Evolutionary conservation across 2,329 filamentous ascomycete genomes (phyloP).

Genomic region (Seiridium unicorne): DNA sequence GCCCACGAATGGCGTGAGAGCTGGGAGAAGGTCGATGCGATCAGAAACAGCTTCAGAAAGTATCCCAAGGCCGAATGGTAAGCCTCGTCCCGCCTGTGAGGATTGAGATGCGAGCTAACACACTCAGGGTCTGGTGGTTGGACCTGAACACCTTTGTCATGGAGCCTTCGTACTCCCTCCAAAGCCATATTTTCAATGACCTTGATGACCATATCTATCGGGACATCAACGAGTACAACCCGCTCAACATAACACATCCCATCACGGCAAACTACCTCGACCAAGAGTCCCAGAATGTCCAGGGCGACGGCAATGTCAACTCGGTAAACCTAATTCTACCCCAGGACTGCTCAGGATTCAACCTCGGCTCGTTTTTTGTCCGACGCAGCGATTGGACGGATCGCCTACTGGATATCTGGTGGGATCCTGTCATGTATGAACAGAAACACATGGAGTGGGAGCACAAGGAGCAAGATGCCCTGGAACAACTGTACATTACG

Average conservation of each 20-base stretch:
- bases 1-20: constrained; percentile 99
- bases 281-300: constrained; percentile 64
- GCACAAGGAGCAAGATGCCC: constrained; percentile 95
- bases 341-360: constrained; percentile 95
- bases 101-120: neutral
- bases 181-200: constrained; percentile 84
- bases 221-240: constrained; percentile 96
- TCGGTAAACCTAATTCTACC: constrained; percentile 87
- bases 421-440: constrained; percentile 96
- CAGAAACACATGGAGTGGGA: constrained; percentile 99
- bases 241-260: constrained; percentile 88
- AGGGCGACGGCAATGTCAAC: constrained; percentile 72
- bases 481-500: constrained; percentile 86
- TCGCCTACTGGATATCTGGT: constrained; percentile 91
- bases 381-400: constrained; percentile 86
- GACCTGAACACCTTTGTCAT: constrained; percentile 98
- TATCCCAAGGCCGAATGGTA: constrained; percentile 97
- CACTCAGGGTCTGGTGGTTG: constrained; percentile 95
- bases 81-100: constrained; percentile 27
- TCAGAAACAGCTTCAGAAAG: constrained; percentile 84
- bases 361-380: constrained; percentile 92
- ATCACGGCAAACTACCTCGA: constrained; percentile 75
- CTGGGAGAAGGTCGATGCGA: constrained; percentile 97
- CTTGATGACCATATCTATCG: constrained; percentile 77
- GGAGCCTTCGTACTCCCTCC: constrained; percentile 89